Percentiles rank a stretch among this genome's conserved stretches.
These are phyloP conservation scores for Penicillium cinerascens DNA, from an alignment of 495 filamentous ascomycete genomes.

Conservation along the genomic window DNA sequence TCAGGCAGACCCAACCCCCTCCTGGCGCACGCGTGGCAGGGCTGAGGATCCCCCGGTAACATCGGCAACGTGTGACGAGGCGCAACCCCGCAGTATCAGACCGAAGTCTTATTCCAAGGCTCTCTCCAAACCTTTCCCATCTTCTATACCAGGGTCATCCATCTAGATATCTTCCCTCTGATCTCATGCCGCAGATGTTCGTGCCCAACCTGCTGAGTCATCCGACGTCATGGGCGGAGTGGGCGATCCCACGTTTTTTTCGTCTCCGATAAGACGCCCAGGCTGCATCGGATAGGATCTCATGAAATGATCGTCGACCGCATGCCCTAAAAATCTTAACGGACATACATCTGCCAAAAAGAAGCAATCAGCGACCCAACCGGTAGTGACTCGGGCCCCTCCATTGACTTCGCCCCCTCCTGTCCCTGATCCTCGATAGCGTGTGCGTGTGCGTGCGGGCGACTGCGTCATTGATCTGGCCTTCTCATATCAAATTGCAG, in stretches of 20 bases:
- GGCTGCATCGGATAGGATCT: constrained; percentile 3
- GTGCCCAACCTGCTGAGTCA: constrained; percentile 23
- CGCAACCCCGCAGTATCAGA: not conserved
- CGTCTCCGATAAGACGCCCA: constrained; percentile 1
- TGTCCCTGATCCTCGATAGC: constrained; percentile 11
- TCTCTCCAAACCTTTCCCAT: not conserved
- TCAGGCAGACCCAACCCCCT: not conserved
- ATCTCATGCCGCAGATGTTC: not conserved
- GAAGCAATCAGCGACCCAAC: not conserved
- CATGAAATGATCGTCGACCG: constrained; percentile 14
- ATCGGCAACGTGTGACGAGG: not conserved
- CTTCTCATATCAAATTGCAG: constrained; percentile 31
- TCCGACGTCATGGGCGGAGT: constrained; percentile 26
- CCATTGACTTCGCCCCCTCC: constrained; percentile 3
- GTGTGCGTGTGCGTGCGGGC: constrained; percentile 12
- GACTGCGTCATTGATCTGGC: constrained; percentile 24
- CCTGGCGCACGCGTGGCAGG: too few relatives aligned
- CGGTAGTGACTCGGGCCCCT: constrained; percentile 11
- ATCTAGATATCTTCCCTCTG: not conserved
- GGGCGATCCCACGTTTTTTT: constrained; percentile 6
- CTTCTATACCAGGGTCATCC: not conserved
- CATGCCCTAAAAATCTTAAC: constrained; percentile 2
- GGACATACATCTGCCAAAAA: not conserved
- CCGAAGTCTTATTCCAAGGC: not conserved
- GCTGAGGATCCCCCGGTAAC: not conserved